phyloP scores from a whole-genome alignment of 2,329 filamentous ascomycete species.

The Biscogniauxia marginata region DNA sequence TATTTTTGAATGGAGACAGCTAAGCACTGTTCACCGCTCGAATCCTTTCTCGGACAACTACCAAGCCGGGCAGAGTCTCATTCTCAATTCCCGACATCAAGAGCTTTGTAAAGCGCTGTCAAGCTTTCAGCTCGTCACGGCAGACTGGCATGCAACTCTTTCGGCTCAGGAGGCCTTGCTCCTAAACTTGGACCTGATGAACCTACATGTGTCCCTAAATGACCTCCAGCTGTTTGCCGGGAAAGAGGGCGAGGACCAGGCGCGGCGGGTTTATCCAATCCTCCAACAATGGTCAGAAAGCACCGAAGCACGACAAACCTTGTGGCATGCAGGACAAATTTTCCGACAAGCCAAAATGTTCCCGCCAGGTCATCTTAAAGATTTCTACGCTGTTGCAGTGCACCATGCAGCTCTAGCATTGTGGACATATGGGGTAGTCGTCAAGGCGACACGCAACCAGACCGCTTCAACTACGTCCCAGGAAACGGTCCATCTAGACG shows the following conservation, averaged over 20 bases:
- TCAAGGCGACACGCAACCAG: constrained; percentile 39
- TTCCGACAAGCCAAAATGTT: constrained; percentile 58
- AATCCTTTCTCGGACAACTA: constrained; percentile 46
- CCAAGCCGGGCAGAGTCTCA: constrained; percentile 40
- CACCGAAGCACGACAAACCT: constrained; percentile 54
- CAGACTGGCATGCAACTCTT: constrained; percentile 41
- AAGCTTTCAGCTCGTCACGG: constrained; percentile 44
- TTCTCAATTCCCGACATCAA: constrained; percentile 56
- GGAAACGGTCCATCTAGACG: constrained; percentile 54
- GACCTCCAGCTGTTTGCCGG: constrained; percentile 68
- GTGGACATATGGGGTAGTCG: constrained; percentile 67
- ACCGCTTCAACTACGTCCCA: constrained; percentile 33
- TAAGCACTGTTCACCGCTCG: constrained; percentile 48
- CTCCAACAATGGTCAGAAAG: constrained; percentile 60
- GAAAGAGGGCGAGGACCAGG: constrained; percentile 65
- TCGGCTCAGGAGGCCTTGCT: constrained; percentile 47
- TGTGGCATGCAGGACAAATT: constrained; percentile 69
- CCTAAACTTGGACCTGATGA: constrained; percentile 58
- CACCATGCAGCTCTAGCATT: constrained; percentile 67
- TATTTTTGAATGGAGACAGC: constrained; percentile 64
- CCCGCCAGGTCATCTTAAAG: constrained; percentile 53
- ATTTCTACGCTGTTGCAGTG: constrained; percentile 67
- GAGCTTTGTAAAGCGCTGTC: constrained; percentile 60
- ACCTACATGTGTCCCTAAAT: constrained; percentile 62
- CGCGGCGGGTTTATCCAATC: constrained; percentile 55